These are phyloP conservation scores for Auricularia sp. DNA, from an alignment of 768 basidiomycete species.

Conservation along the genomic window DNA sequence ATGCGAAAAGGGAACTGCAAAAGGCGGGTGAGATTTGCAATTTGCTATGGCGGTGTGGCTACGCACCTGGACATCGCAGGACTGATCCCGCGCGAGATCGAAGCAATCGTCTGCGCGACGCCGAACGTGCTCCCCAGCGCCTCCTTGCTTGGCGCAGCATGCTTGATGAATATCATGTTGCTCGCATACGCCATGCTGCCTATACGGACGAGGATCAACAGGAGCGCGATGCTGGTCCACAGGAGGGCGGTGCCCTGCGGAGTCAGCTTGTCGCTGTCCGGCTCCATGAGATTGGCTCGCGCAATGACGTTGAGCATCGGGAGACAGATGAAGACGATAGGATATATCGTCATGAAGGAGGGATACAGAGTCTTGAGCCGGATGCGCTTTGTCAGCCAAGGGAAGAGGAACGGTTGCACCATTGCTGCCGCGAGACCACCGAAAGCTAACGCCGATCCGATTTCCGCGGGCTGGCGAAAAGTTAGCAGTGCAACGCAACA, in stretches of 20 bases:
- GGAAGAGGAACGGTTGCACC: slow-evolving; percentile 12
- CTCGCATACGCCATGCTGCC: slow-evolving; percentile 9
- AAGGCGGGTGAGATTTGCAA: neutral
- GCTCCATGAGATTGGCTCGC: neutral
- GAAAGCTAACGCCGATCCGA: slow-evolving; percentile 11
- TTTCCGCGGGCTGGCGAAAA: slow-evolving; percentile 10
- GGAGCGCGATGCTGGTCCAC: slow-evolving; percentile 4
- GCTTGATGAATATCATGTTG: slow-evolving; percentile 25
- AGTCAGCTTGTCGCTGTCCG: neutral
- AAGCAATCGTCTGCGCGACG: slow-evolving; percentile 24
- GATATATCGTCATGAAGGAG: slow-evolving; percentile 10
- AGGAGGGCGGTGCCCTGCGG: slow-evolving; percentile 1
- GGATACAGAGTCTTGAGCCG: slow-evolving; percentile 10
- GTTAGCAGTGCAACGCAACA: neutral
- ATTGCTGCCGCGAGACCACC: slow-evolving; percentile 11
- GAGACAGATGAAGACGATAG: slow-evolving; percentile 9
- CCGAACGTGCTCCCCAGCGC: slow-evolving; percentile 25
- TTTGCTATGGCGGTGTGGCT: neutral
- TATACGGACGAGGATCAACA: slow-evolving; percentile 4
- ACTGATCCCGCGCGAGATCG: slow-evolving; percentile 17
- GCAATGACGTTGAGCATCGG: slow-evolving; percentile 8
- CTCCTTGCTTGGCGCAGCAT: slow-evolving; percentile 18
- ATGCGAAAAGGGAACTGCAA: neutral
- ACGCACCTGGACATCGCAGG: slow-evolving; percentile 19
- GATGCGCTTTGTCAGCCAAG: slow-evolving; percentile 9